Evolutionary conservation across 2,329 filamentous ascomycete genomes (phyloP).

Genomic region (Thielaviopsis ethacetica): DNA sequence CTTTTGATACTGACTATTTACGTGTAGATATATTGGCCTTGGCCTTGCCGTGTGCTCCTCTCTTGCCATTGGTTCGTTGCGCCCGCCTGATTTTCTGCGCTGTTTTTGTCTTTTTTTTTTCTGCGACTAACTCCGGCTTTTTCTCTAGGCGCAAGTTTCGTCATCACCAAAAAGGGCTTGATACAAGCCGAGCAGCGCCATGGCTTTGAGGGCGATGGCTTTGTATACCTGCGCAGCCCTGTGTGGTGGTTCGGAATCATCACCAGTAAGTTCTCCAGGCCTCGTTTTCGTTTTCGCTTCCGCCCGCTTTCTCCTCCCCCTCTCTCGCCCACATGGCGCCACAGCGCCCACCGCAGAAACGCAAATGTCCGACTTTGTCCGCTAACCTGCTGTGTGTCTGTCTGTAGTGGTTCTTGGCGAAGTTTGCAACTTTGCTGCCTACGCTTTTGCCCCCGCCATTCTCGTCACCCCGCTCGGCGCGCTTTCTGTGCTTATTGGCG

Average conservation of each 20-base stretch:
- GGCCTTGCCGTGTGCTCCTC: conserved; percentile 59
- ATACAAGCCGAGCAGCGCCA: conserved; percentile 81
- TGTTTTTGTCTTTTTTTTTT: conserved; percentile 13
- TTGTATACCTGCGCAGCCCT: conserved; percentile 84
- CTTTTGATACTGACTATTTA: background rate
- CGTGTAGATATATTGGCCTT: conserved; percentile 55
- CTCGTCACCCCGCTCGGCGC: conserved; percentile 90
- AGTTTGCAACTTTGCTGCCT: conserved; percentile 92
- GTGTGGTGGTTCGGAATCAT: conserved; percentile 93
- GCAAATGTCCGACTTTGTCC: background rate
- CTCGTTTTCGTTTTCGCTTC: background rate
- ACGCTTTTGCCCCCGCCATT: conserved; percentile 97
- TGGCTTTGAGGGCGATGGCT: conserved; percentile 94
- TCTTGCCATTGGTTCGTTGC: conserved; percentile 52
- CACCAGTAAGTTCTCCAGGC: conserved; percentile 45
- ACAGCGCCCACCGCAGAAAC: background rate
- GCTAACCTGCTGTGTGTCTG: conserved; percentile 52
- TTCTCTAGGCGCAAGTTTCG: conserved; percentile 71
- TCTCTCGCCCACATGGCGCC: background rate
- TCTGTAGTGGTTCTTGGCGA: conserved; percentile 72
- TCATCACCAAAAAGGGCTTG: conserved; percentile 97
- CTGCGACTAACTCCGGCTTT: background rate
- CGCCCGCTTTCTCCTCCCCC: background rate
- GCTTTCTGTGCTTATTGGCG: conserved; percentile 84
- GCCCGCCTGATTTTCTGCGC: background rate